Evolutionary conservation across 179 eudicot genomes (phyloP).

Genomic region (Beta lomatogona): DNA sequence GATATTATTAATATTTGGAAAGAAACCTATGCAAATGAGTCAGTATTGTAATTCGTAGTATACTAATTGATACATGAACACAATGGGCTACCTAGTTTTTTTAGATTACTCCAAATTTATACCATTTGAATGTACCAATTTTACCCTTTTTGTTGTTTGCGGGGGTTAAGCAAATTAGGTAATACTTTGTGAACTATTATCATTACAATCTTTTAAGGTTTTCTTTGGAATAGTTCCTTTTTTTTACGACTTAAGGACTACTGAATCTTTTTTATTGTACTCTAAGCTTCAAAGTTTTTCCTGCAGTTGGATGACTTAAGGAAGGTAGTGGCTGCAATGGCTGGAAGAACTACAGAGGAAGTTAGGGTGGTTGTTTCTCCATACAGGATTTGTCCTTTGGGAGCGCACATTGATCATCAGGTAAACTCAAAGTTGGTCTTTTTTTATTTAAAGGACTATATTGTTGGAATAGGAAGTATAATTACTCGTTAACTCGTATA

Average conservation of each 20-base stretch:
- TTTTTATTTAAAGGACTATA: background rate
- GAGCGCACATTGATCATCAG: conserved; percentile 99
- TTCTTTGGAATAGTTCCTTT: background rate
- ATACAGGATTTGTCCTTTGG: conserved; percentile 96
- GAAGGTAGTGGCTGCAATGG: conserved; percentile 61
- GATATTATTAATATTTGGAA: no score
- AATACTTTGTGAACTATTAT: no score
- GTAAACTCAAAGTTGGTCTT: conserved; percentile 35
- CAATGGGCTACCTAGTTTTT: no score
- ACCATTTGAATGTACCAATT: background rate
- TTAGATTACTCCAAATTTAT: background rate
- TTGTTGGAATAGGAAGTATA: background rate
- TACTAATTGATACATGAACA: no score
- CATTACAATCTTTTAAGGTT: background rate
- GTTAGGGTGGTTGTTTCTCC: conserved; percentile 89
- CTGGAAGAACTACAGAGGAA: conserved; percentile 53
- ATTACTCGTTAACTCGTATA: background rate
- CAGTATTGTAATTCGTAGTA: no score
- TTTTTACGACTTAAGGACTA: background rate
- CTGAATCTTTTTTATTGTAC: background rate
- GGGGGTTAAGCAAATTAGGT: no score
- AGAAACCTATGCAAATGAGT: no score
- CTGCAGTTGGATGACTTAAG: conserved; percentile 66
- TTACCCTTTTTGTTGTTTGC: no score
- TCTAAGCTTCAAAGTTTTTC: conserved; percentile 13